These are phyloP conservation scores for Phylloporus sp. DNA, from an alignment of 768 basidiomycete species.

Conservation along the genomic window DNA sequence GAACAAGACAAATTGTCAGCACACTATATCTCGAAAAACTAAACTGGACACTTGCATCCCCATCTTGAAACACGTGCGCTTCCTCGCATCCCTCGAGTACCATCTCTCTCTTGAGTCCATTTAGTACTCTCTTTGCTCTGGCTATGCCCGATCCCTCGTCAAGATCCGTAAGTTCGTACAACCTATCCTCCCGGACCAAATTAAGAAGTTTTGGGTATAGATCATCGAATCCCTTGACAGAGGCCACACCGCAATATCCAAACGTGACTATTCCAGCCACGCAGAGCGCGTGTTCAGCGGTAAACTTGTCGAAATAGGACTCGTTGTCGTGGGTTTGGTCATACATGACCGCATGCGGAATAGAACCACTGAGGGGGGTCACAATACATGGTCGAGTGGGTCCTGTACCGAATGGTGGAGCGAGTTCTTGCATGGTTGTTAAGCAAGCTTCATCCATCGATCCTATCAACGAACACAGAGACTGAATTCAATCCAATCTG, in stretches of 20 bases:
- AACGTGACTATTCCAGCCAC: constrained; percentile 92
- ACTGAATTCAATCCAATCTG: not conserved
- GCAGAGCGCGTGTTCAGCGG: constrained; percentile 92
- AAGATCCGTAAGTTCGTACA: constrained; percentile 66
- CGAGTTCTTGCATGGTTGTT: constrained; percentile 67
- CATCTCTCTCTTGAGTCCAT: constrained; percentile 90
- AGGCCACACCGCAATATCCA: constrained; percentile 82
- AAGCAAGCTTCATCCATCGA: constrained; percentile 93
- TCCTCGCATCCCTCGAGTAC: constrained; percentile 80
- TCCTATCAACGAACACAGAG: constrained; percentile 37
- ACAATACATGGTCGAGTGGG: constrained; percentile 68
- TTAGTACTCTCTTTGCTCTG: constrained; percentile 65
- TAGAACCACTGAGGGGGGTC: constrained; percentile 76
- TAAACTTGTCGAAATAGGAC: constrained; percentile 81
- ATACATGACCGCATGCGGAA: constrained; percentile 90
- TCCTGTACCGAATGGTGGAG: constrained; percentile 80
- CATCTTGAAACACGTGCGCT: constrained; percentile 96
- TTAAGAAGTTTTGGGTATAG: constrained; percentile 92
- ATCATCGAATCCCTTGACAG: constrained; percentile 97
- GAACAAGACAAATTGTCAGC: constrained; percentile 1
- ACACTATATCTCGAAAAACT: not conserved
- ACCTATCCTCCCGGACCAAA: constrained; percentile 77
- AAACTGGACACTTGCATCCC: constrained; percentile 58
- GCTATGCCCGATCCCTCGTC: constrained; percentile 54
- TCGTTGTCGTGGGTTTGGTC: constrained; percentile 99